Evolutionary conservation across 345 rosid species (phyloP).

Genomic region (Melaleuca quinquenervia): DNA sequence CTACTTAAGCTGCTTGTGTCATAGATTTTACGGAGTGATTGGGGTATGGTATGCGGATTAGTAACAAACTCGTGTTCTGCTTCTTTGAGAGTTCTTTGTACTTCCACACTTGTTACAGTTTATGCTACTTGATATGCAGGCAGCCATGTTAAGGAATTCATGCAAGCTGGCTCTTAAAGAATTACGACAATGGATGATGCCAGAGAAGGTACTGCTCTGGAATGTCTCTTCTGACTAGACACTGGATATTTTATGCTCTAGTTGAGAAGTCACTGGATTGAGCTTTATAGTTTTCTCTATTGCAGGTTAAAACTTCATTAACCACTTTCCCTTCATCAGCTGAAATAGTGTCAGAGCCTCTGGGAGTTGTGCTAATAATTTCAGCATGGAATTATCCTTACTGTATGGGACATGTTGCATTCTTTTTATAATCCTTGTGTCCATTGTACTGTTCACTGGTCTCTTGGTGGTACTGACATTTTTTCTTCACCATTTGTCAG

Average conservation of each 20-base stretch:
- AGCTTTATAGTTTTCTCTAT: not conserved
- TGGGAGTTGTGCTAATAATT: slow-evolving; percentile 82
- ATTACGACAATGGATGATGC: slow-evolving; percentile 66
- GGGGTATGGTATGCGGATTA: not conserved
- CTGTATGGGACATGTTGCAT: slow-evolving; percentile 21
- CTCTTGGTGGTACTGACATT: not conserved
- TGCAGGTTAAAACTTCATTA: slow-evolving; percentile 75
- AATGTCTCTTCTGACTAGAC: not conserved
- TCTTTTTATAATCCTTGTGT: not conserved
- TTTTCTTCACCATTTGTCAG: slow-evolving; percentile 20
- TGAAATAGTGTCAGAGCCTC: slow-evolving; percentile 80
- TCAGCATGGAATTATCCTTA: slow-evolving; percentile 98
- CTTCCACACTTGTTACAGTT: not conserved
- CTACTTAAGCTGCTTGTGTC: not conserved
- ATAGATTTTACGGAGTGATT: not conserved
- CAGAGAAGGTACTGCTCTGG: slow-evolving; percentile 46
- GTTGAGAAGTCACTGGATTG: not conserved
- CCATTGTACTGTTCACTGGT: not conserved
- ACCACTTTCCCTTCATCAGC: slow-evolving; percentile 88
- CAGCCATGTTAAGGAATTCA: slow-evolving; percentile 46
- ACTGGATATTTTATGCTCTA: not conserved
- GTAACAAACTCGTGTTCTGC: not conserved
- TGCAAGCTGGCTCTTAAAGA: slow-evolving; percentile 52
- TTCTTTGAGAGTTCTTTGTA: not conserved
- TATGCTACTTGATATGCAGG: slow-evolving; percentile 30